Percentiles rank a stretch among this genome's conserved stretches.
Conservation (phyloP, 2,329 filamentous ascomycete genomes). For the Fusarium temperatum region DNA sequence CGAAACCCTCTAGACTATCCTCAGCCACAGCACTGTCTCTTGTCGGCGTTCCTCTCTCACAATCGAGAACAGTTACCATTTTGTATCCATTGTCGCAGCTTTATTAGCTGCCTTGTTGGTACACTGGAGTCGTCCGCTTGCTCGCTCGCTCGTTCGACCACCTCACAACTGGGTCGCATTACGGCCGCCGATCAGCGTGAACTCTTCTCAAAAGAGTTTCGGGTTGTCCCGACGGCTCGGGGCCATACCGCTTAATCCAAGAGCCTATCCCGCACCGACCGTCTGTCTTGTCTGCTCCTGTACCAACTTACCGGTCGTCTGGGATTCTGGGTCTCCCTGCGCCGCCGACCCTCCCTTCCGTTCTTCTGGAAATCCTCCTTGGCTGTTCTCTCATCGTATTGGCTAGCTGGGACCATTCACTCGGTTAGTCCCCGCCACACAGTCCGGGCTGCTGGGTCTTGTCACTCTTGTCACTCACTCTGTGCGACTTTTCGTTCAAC, state of each 20-base stretch:
- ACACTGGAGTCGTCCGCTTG: not conserved
- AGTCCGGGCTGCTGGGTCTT: constrained; percentile 28
- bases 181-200: constrained; percentile 30
- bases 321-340: constrained; percentile 32
- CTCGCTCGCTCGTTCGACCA: constrained; percentile 37
- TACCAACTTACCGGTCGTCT: constrained; percentile 26
- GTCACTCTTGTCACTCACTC: not conserved
- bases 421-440: constrained; percentile 33
- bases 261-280: constrained; percentile 18
- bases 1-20: not conserved
- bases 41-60: constrained; percentile 6
- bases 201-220: constrained; percentile 30
- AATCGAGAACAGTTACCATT: constrained; percentile 19
- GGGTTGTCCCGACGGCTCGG: constrained; percentile 34
- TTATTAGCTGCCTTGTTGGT: constrained; percentile 8
- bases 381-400: constrained; percentile 16
- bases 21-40: not conserved
- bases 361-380: constrained; percentile 40
- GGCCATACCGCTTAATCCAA: constrained; percentile 9
- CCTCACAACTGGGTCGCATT: constrained; percentile 39
- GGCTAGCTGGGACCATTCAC: constrained; percentile 21
- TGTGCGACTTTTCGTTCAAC: constrained; percentile 11
- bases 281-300: constrained; percentile 15
- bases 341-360: constrained; percentile 37
- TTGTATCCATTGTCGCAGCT: constrained; percentile 8